Percentiles rank a stretch among this genome's conserved stretches.
These are phyloP conservation scores for Echinosphaeria canescens DNA, from an alignment of 2,329 filamentous ascomycete genomes.

Conservation along the genomic window DNA sequence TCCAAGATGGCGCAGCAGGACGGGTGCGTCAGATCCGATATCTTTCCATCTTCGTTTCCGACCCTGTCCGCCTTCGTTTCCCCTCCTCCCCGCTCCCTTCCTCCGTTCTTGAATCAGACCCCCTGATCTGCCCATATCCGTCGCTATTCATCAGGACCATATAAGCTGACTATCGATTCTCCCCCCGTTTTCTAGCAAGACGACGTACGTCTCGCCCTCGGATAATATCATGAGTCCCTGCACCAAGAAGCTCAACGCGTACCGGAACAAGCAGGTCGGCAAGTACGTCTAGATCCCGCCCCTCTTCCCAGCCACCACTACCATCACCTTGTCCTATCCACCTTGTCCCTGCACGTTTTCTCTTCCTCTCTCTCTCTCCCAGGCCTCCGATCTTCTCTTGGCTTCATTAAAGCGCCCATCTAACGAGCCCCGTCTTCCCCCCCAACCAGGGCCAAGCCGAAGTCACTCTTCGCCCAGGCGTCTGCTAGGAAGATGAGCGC, in stretches of 20 bases:
- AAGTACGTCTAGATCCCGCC: no score
- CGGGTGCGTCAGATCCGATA: constrained; percentile 41
- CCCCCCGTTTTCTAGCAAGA: constrained; percentile 7
- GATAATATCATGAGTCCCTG: constrained; percentile 79
- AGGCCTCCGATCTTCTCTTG: not conserved
- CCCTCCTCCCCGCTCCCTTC: no score
- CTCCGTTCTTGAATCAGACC: no score
- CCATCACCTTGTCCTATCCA: no score
- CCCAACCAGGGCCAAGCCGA: constrained; percentile 33
- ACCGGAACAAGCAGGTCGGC: constrained; percentile 60
- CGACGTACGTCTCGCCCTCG: constrained; percentile 55
- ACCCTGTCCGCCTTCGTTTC: no score
- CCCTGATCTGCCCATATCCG: no score
- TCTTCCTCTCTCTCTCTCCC: not conserved
- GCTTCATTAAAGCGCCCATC: no score
- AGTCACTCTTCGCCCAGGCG: constrained; percentile 44
- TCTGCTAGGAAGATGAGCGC: constrained; percentile 38
- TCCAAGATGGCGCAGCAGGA: constrained; percentile 42
- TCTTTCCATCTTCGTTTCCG: no score
- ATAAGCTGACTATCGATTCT: constrained; percentile 1
- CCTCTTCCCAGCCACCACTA: no score
- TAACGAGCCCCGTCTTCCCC: not conserved
- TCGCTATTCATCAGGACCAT: no score
- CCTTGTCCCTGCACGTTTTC: no score
- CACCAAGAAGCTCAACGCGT: constrained; percentile 59